phyloP scores from a whole-genome alignment of 129 eudicot species.

The Helichrysum umbraculigerum region DNA sequence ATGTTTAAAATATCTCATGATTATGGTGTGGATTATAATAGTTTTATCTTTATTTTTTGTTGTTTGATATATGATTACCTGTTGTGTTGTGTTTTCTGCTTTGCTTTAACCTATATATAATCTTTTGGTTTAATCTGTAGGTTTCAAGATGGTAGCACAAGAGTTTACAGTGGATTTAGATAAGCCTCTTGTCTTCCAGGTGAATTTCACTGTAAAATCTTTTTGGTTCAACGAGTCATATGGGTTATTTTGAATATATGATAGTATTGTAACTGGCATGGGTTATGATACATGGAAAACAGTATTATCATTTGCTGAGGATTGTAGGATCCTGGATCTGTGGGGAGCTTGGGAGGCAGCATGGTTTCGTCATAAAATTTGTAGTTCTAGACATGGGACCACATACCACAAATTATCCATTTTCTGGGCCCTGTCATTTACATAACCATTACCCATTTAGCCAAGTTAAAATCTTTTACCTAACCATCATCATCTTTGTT shows the following conservation, averaged over 20 bases:
- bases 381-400: not conserved
- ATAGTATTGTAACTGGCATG: not conserved
- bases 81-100: not conserved
- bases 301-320: not conserved
- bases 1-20: not conserved
- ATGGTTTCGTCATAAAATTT: too few relatives aligned
- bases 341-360: not conserved
- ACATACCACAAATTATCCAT: not conserved
- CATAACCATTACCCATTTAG: not conserved
- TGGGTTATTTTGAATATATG: not conserved
- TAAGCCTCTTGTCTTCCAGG: conserved; percentile 96
- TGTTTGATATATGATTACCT: not conserved
- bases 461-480: not conserved
- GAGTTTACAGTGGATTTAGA: conserved; percentile 80
- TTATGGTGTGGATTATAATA: not conserved
- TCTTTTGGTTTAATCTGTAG: conserved; percentile 23
- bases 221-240: not conserved
- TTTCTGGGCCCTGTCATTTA: not conserved
- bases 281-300: conserved; percentile 3
- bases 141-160: conserved; percentile 71
- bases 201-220: conserved; percentile 15
- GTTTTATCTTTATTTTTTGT: not conserved
- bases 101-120: not conserved
- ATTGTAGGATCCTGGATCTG: not conserved
- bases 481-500: not conserved